phyloP scores from a whole-genome alignment of 2,329 filamentous ascomycete species.

The Dendrostoma leiphaemia region DNA sequence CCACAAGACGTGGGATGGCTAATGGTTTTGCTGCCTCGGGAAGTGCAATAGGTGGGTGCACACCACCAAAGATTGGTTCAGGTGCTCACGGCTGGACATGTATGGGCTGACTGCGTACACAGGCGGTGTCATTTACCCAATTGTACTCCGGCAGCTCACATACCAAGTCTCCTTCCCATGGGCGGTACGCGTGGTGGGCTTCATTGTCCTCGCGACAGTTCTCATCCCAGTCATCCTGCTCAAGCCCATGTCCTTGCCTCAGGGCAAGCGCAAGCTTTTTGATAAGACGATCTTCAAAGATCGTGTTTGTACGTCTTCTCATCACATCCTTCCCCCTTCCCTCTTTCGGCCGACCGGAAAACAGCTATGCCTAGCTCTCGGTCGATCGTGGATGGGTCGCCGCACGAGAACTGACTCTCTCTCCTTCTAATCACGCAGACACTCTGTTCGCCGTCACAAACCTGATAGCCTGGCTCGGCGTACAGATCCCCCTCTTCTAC shows the following conservation, averaged over 20 bases:
- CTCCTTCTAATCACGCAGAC: no score
- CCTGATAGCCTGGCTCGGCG: constrained; percentile 34
- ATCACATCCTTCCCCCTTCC: neutral
- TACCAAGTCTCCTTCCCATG: constrained; percentile 26
- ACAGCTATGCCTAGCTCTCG: no score
- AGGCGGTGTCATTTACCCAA: constrained; percentile 33
- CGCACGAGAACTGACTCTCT: no score
- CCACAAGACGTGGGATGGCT: constrained; percentile 26
- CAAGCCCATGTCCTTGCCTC: constrained; percentile 33
- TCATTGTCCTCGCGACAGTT: constrained; percentile 26
- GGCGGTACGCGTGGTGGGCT: constrained; percentile 25
- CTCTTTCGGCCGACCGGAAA: constrained; percentile 30
- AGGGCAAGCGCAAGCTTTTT: constrained; percentile 33
- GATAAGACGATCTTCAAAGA: constrained; percentile 39
- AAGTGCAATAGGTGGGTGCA: constrained; percentile 31
- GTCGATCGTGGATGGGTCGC: no score
- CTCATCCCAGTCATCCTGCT: constrained; percentile 26
- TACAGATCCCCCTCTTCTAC: constrained; percentile 35
- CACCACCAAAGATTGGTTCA: neutral
- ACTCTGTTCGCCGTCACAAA: neutral
- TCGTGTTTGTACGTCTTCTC: constrained; percentile 33
- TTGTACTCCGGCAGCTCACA: constrained; percentile 26
- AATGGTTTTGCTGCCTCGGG: constrained; percentile 33
- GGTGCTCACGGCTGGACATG: no score
- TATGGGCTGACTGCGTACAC: neutral